Evolutionary conservation across 1,284 basidiomycete species (phyloP).

Genomic region (Ustilago hordei): DNA sequence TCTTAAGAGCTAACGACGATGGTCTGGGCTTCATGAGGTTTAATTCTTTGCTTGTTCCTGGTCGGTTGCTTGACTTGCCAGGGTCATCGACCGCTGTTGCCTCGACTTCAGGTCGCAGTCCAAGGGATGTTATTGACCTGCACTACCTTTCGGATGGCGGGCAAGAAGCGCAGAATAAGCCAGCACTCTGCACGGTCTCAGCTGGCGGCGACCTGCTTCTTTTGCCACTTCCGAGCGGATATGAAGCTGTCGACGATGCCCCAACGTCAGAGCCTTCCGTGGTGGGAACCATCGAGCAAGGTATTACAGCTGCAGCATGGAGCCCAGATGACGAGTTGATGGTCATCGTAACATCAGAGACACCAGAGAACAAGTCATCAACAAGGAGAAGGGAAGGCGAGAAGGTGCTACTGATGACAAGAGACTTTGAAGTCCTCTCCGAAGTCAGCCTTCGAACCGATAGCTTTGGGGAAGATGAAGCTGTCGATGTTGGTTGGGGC

Average conservation of each 20-base stretch:
- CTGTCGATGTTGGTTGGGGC: conserved; percentile 97
- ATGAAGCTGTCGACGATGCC: conserved; percentile 17
- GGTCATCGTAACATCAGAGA: conserved; percentile 72
- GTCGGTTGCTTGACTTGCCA: conserved; percentile 18
- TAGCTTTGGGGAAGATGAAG: conserved; percentile 89
- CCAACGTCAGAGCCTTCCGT: conserved; percentile 46
- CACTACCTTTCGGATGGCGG: conserved; percentile 64
- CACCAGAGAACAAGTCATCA: conserved; percentile 25
- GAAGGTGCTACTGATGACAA: conserved; percentile 88
- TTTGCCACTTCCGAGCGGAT: conserved; percentile 26
- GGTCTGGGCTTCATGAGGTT: conserved; percentile 13
- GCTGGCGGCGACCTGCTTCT: conserved; percentile 66
- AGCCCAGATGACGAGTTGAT: conserved; percentile 89
- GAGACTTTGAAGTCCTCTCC: conserved; percentile 86
- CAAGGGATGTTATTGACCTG: conserved; percentile 48
- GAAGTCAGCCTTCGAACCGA: conserved; percentile 80
- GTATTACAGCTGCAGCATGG: conserved; percentile 86
- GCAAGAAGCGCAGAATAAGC: conserved; percentile 40
- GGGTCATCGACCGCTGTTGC: conserved; percentile 31
- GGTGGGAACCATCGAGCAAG: conserved; percentile 83
- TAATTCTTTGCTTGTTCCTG: conserved; percentile 38
- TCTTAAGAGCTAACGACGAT: conserved; percentile 11
- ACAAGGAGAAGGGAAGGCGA: conserved; percentile 66
- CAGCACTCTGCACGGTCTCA: conserved; percentile 60
- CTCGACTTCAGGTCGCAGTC: conserved; percentile 17